Conservation (phyloP, 2,329 filamentous ascomycete species). For the Fusarium aywerte region DNA sequence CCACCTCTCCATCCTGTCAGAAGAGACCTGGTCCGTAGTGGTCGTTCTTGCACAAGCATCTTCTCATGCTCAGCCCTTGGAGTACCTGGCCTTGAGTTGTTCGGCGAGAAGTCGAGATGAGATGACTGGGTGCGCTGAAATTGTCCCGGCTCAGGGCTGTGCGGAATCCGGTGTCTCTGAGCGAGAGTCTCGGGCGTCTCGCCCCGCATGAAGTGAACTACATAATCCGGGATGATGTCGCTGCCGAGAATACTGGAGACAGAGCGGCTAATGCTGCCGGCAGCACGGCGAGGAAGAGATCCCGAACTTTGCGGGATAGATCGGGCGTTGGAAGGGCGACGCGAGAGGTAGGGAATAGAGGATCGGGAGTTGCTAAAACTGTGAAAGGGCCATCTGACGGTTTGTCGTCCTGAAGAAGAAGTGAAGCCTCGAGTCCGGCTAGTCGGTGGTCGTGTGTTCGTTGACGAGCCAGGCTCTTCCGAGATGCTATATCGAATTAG, state of each 20-base stretch:
- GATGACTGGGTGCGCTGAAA: slow-evolving; percentile 37
- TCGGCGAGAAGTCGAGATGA: slow-evolving; percentile 31
- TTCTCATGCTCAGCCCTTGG: slow-evolving; percentile 44
- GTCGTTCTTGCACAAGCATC: slow-evolving; percentile 40
- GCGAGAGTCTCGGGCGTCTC: slow-evolving; percentile 66
- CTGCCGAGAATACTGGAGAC: slow-evolving; percentile 52
- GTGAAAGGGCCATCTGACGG: slow-evolving; percentile 46
- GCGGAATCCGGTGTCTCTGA: slow-evolving; percentile 51
- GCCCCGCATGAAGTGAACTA: slow-evolving; percentile 65
- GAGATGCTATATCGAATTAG: slow-evolving; percentile 38
- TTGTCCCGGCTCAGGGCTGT: slow-evolving; percentile 44
- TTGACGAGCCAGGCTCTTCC: slow-evolving; percentile 40
- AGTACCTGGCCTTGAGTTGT: slow-evolving; percentile 37
- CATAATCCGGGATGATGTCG: slow-evolving; percentile 65
- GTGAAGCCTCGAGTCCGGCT: slow-evolving; percentile 44
- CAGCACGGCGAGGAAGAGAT: slow-evolving; percentile 42
- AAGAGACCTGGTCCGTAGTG: slow-evolving; percentile 42
- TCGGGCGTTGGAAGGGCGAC: slow-evolving; percentile 34
- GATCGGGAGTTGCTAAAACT: slow-evolving; percentile 45
- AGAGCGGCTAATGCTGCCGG: slow-evolving; percentile 46
- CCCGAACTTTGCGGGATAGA: slow-evolving; percentile 39
- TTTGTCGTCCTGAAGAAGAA: slow-evolving; percentile 44
- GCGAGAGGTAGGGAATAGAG: slow-evolving; percentile 38
- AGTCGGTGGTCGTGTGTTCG: slow-evolving; percentile 32
- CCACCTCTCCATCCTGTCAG: slow-evolving; percentile 61